Evolutionary conservation across 225 moss, liverwort and hornwort species (phyloP).

Genomic region (Asterella californica): DNA sequence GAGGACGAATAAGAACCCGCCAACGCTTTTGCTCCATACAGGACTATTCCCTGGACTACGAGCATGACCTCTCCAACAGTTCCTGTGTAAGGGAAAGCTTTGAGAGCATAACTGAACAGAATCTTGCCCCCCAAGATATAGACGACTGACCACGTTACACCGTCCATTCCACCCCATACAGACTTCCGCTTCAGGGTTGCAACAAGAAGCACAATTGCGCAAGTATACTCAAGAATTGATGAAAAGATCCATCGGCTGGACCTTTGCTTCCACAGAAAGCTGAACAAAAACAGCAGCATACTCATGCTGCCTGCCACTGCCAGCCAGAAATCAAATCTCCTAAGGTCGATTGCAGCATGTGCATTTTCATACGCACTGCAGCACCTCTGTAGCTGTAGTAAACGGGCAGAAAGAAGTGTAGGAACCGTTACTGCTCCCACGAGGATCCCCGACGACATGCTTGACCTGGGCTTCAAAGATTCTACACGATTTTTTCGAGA

Average conservation of each 20-base stretch:
- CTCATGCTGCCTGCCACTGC: conserved; percentile 58
- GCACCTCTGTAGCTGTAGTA: conserved; percentile 35
- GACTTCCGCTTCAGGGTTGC: conserved; percentile 36
- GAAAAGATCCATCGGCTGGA: conserved; percentile 30
- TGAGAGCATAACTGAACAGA: conserved; percentile 51
- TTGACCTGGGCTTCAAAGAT: conserved; percentile 50
- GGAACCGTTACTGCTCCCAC: conserved; percentile 76
- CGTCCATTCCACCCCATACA: conserved; percentile 25
- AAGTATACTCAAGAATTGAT: conserved; percentile 24
- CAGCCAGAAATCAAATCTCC: conserved; percentile 66
- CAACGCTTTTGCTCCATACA: conserved; percentile 60
- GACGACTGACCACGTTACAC: conserved; percentile 39
- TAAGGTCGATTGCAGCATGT: conserved; percentile 30
- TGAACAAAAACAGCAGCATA: conserved; percentile 46
- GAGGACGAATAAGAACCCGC: background rate
- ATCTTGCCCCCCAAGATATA: conserved; percentile 55
- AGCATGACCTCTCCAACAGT: conserved; percentile 89
- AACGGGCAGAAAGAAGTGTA: conserved; percentile 54
- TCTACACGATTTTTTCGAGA: conserved; percentile 24
- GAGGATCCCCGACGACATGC: conserved; percentile 64
- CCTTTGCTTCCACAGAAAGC: conserved; percentile 31
- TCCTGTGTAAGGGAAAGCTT: conserved; percentile 55
- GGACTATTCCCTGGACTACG: conserved; percentile 69
- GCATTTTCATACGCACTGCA: conserved; percentile 8
- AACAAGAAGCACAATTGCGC: conserved; percentile 26